phyloP scores from a whole-genome alignment of 1,139 yeast species.

The Kodamaea ohmeri region DNA sequence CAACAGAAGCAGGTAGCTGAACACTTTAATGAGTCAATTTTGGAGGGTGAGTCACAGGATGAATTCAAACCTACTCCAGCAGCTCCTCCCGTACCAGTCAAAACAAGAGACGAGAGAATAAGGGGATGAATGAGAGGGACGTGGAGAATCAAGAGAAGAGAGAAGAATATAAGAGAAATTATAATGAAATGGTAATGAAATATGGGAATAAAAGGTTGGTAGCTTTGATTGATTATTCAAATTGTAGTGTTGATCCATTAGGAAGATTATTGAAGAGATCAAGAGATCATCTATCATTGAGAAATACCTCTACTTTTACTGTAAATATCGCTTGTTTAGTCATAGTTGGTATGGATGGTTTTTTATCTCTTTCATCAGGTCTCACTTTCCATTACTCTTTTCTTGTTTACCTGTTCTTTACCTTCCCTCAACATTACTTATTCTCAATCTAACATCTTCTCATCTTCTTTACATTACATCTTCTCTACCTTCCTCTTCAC shows the following conservation, averaged over 20 bases:
- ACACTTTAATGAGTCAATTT: constrained; percentile 9
- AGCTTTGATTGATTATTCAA: no score
- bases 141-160: not conserved
- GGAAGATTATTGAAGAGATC: no score
- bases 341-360: no score
- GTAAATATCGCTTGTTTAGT: no score
- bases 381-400: no score
- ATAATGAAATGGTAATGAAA: not conserved
- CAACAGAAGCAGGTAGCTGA: constrained; percentile 7
- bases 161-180: not conserved
- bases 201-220: no score
- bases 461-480: not conserved
- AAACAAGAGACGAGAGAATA: constrained; percentile 15
- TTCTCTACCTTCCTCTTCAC: not conserved
- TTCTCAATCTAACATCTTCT: not conserved
- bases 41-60: constrained; percentile 7
- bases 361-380: no score
- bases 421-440: no score
- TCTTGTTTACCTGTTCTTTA: no score
- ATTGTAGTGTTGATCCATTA: no score
- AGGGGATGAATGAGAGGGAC: constrained; percentile 6
- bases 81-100: constrained; percentile 6
- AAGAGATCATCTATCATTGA: no score
- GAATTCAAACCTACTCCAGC: constrained; percentile 7
- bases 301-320: no score